phyloP scores from a whole-genome alignment of 2,329 filamentous ascomycete species.

The Xylaria sp. region DNA sequence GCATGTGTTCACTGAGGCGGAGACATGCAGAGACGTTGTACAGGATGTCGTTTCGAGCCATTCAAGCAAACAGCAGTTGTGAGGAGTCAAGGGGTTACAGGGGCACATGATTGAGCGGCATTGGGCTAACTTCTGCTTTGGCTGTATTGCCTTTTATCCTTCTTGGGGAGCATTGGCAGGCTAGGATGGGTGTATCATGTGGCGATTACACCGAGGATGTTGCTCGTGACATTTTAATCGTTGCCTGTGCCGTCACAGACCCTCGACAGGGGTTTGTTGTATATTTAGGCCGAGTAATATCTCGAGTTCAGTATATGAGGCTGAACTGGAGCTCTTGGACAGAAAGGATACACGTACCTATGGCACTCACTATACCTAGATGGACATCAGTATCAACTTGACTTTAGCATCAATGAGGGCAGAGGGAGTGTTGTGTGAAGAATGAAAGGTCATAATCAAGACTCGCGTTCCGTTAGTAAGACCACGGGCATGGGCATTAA shows the following conservation, averaged over 20 bases:
- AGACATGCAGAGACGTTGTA: conserved; percentile 51
- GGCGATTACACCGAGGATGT: background rate
- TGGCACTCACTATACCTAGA: too few species aligned
- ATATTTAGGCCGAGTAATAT: background rate
- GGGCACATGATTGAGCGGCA: background rate
- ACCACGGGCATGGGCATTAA: background rate
- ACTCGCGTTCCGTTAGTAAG: background rate
- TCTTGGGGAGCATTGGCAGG: background rate
- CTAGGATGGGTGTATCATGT: background rate
- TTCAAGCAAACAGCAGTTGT: background rate
- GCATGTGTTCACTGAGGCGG: conserved; percentile 76
- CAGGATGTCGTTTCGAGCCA: conserved; percentile 28
- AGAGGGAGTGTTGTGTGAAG: background rate
- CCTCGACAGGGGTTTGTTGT: background rate
- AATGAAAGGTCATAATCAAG: background rate
- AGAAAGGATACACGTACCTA: too few species aligned
- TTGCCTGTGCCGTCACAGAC: background rate
- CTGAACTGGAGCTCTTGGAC: background rate
- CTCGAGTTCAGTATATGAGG: background rate
- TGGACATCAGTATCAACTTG: background rate
- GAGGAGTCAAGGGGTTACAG: background rate
- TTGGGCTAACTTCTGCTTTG: background rate
- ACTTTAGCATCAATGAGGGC: background rate
- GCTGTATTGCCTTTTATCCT: background rate
- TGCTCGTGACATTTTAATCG: background rate